Conservation (phyloP, 345 rosid species). For the Syzygium aromaticum region DNA sequence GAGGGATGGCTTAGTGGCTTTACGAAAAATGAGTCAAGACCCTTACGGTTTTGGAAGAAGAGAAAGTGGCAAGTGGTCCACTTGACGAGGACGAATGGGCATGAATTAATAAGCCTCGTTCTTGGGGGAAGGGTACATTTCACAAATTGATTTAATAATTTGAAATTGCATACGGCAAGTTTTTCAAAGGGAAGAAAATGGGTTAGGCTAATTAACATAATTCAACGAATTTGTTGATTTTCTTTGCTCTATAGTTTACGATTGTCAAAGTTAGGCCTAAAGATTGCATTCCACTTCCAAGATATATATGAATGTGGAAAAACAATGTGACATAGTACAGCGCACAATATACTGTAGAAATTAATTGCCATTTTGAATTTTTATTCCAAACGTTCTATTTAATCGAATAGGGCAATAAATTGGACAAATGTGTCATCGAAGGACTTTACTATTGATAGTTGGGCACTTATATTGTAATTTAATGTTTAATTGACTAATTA, state of each 20-base stretch:
- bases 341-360: not conserved
- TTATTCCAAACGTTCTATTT: no score
- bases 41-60: not conserved
- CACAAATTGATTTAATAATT: not conserved
- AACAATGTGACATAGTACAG: not conserved
- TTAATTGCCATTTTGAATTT: not conserved
- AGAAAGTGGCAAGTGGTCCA: not conserved
- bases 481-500: no score
- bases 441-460: no score
- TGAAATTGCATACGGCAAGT: not conserved
- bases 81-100: not conserved
- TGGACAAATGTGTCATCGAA: no score
- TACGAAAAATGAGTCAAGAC: not conserved
- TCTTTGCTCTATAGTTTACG: not conserved
- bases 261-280: not conserved
- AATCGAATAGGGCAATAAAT: no score
- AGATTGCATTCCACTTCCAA: not conserved
- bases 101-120: not conserved
- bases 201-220: not conserved
- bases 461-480: no score
- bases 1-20: not conserved
- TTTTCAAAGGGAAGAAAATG: not conserved
- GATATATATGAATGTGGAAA: not conserved
- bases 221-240: not conserved
- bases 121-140: not conserved